These are phyloP conservation scores for Tetratostichococcus sp. DNA, from an alignment of 139 green algal genomes.

Conservation along the genomic window DNA sequence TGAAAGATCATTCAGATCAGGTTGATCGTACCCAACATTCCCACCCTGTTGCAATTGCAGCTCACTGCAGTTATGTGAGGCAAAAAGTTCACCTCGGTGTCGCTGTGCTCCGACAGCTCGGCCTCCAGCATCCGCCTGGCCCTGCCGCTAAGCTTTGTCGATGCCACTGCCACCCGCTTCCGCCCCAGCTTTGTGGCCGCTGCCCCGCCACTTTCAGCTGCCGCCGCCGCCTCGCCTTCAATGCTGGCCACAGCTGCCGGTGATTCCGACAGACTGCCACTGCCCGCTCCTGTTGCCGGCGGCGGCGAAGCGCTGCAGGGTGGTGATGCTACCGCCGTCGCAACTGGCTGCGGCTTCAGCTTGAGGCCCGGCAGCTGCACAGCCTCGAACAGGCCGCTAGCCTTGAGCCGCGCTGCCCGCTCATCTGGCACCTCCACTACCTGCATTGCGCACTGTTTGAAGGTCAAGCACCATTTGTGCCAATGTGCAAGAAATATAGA, in stretches of 20 bases:
- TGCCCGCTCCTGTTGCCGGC: no score
- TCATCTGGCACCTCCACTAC: neutral
- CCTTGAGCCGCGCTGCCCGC: neutral
- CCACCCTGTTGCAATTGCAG: no score
- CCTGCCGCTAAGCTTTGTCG: neutral
- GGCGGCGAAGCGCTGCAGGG: no score
- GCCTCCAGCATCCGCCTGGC: neutral
- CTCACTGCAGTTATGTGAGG: no score
- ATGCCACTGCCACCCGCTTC: neutral
- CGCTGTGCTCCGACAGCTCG: conserved; percentile 4
- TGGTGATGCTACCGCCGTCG: no score
- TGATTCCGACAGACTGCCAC: no score
- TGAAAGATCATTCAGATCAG: no score
- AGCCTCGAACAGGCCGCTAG: neutral
- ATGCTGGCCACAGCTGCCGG: neutral
- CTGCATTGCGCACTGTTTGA: neutral
- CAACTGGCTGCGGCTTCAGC: neutral
- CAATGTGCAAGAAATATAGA: no score
- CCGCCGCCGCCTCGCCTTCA: no score
- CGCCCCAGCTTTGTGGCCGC: no score
- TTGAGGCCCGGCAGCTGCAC: neutral
- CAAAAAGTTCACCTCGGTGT: neutral
- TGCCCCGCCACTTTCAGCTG: neutral
- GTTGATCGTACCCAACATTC: no score
- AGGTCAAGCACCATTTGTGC: no score